phyloP scores from a whole-genome alignment of 2,329 filamentous ascomycete genomes.

The Fusarium sulawesiense region DNA sequence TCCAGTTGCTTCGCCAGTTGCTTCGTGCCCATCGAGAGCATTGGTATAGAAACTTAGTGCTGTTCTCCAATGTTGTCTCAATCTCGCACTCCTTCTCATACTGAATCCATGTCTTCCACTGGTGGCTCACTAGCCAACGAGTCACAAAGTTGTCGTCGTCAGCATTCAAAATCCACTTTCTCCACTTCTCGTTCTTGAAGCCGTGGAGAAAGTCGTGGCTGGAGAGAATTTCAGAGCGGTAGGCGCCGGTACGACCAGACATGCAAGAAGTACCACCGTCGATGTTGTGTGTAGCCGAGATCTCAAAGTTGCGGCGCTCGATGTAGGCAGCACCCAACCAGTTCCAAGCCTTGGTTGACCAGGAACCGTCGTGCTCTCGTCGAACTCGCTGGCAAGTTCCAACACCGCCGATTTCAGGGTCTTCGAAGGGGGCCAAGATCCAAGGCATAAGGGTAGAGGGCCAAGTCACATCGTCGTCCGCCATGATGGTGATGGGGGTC shows the following conservation, averaged over 20 bases:
- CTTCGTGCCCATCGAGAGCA: constrained; percentile 95
- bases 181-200: constrained; percentile 93
- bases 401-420: constrained; percentile 84
- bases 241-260: constrained; percentile 92
- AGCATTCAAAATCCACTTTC: constrained; percentile 88
- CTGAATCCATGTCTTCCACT: constrained; percentile 95
- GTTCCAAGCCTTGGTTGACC: constrained; percentile 77
- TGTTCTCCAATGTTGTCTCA: constrained; percentile 91
- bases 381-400: constrained; percentile 90
- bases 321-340: constrained; percentile 94
- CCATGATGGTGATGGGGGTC: constrained; percentile 89
- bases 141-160: constrained; percentile 99
- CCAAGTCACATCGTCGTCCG: constrained; percentile 96
- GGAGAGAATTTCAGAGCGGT: constrained; percentile 87
- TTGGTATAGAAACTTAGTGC: constrained; percentile 89
- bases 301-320: constrained; percentile 95
- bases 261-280: constrained; percentile 97
- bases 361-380: constrained; percentile 70
- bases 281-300: constrained; percentile 92
- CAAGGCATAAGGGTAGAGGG: constrained; percentile 86
- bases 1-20: constrained; percentile 98
- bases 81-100: constrained; percentile 92
- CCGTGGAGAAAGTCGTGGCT: constrained; percentile 86
- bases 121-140: constrained; percentile 90
- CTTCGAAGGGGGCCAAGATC: constrained; percentile 93